Base-by-base conservation (phyloP, 2,329 filamentous ascomycete genomes). In the Bipolaris sorokiniana region DNA sequence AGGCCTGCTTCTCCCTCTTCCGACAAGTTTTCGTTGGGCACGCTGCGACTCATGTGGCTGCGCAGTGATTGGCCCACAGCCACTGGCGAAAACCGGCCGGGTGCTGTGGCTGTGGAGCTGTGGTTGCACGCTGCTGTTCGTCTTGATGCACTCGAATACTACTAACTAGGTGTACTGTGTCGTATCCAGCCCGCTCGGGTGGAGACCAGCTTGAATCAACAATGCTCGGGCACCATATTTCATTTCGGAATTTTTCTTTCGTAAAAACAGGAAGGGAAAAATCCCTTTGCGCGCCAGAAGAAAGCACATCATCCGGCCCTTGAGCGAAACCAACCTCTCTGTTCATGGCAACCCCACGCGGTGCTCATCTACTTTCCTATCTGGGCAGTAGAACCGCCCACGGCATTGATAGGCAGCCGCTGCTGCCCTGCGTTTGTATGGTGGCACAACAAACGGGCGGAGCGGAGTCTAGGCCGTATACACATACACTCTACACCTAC, bases 51-150 rank as follows among this genome's bases (percentile, higher is more conserved):
- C 48, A 47, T 47, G 53, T 15, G 26, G 31, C 16, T 18, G 18
- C 10, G 10, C 37, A 37, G 2, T 41, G 10, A 40, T n/a, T 49
- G 36, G 37, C 23, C 7, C n/a, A 13, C 10, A 28, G 15, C 28
- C 9, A n/a, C 48, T 56, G 53, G 53, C 53, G 48, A 56, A 56
- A 56, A 56, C 48, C 53, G 53, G 53, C 53, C 48, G 53, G 53
- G 41, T 56, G 53, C 53, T 56, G 53, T 56, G 53, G 53, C 53
- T 56, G 53, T 56, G 48, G 53, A 56, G 53, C 53, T 46, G 48
- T n/a, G 50, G 48, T 55, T 38, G 53, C 40, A 51, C n/a, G 53
- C 53, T 42, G 51, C 53, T 51, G 23, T 46, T 53, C 50, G 47
- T 53, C 18, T 22, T 41, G 34, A 16, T 36, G 34, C 34, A 13